A percentile compares a stretch with the other conserved stretches of the same genome.
Conservation (phyloP, 2,329 filamentous ascomycete genomes). For the Davidsoniella neocaledoniae region DNA sequence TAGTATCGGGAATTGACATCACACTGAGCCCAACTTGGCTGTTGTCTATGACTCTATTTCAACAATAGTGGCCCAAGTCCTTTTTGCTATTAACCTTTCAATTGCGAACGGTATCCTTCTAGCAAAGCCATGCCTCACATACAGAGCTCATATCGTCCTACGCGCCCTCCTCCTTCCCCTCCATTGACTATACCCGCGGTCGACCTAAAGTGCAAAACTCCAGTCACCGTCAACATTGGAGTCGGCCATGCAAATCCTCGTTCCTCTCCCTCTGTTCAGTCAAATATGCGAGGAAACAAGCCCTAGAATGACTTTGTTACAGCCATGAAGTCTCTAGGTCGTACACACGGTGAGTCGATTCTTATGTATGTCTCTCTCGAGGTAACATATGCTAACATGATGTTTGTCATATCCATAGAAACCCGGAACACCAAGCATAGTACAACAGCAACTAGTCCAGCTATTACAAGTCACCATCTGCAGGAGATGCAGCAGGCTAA, state of each 20-base stretch:
- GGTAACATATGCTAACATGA: not conserved
- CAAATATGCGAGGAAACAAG: constrained; percentile 4
- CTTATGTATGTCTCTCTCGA: not conserved
- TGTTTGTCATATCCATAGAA: not conserved
- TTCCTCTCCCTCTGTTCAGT: not conserved
- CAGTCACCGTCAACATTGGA: not conserved
- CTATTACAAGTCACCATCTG: not conserved
- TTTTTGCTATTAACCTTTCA: no score
- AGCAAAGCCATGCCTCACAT: no score
- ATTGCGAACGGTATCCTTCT: no score
- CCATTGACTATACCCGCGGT: not conserved
- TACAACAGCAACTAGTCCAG: no score
- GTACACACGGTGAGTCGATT: constrained; percentile 5
- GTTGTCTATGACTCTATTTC: no score
- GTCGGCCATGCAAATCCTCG: not conserved
- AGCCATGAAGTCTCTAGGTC: constrained; percentile 12
- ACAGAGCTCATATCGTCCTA: no score
- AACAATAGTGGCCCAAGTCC: no score
- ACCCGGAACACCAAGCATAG: not conserved
- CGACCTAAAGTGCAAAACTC: not conserved
- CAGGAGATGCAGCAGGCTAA: not conserved
- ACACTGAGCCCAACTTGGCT: no score
- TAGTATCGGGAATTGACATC: no score
- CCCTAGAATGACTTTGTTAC: constrained; percentile 12
- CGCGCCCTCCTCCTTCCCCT: constrained; percentile 1